A percentile compares a stretch with the other conserved stretches of the same genome.
Evolutionary conservation across 805 yeast genomes (phyloP).

Genomic region (Wickerhamiella kurtzmanii): DNA sequence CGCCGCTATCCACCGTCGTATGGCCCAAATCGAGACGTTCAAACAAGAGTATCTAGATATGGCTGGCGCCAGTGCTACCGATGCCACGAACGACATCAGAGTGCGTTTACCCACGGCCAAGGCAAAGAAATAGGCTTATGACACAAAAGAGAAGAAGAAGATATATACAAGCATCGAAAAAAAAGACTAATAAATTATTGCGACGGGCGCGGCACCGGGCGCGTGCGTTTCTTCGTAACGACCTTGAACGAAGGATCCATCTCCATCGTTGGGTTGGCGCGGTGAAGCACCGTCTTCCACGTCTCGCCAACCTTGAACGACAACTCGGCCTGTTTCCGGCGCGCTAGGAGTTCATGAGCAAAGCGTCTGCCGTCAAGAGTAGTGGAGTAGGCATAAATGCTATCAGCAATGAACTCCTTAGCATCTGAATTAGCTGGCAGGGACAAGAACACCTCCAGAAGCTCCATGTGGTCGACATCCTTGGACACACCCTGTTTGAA

Average conservation of each 20-base stretch:
- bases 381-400: slow-evolving; percentile 57
- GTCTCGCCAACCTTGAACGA: slow-evolving; percentile 34
- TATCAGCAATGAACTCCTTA: slow-evolving; percentile 77
- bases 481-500: slow-evolving; percentile 42
- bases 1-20: slow-evolving; percentile 76
- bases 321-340: slow-evolving; percentile 58
- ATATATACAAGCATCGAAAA: background rate
- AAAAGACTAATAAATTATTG: background rate
- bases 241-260: slow-evolving; percentile 41
- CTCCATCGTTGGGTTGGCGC: slow-evolving; percentile 24
- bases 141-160: too few species aligned
- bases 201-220: slow-evolving; percentile 17
- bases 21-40: slow-evolving; percentile 23
- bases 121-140: background rate
- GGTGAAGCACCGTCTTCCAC: slow-evolving; percentile 61
- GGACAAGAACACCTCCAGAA: slow-evolving; percentile 64
- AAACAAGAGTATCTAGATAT: slow-evolving; percentile 14
- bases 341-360: slow-evolving; percentile 77
- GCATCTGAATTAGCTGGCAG: slow-evolving; percentile 68
- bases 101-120: background rate
- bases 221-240: slow-evolving; percentile 38
- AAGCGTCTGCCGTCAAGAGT: slow-evolving; percentile 91
- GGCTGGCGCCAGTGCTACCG: slow-evolving; percentile 4
- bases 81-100: background rate
- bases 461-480: slow-evolving; percentile 64